Evolutionary conservation across 192 early-diverging fungal genomes (phyloP), one percentile per base, ranked within the genome.

Genomic region (Coemansia sp.): DNA sequence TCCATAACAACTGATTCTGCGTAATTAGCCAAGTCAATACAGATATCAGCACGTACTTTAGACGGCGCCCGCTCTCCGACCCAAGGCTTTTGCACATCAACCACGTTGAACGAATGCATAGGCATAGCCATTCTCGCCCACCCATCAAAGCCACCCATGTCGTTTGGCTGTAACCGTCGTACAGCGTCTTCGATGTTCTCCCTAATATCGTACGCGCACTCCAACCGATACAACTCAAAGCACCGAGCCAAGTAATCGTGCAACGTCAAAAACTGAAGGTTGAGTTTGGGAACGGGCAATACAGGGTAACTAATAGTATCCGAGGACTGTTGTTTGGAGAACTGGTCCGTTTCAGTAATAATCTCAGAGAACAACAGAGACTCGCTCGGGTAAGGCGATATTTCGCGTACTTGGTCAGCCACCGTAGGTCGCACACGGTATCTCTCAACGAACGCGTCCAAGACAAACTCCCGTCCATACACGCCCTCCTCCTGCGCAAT

Each of bases 71-170:
- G 74, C 65, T 95, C 73, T 44, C 83, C 83, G 26, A 85, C 40
- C n/a, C 50, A 46, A 3, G 78, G 75, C 26, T 59, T 61, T 59
- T 67, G 69, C 70, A 96, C 86, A 68, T 95, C 91, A 1, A 89
- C 85, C 32, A 97, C 82, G 7, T 21, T 17, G 64, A 95, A 87
- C 57, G 78, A 62, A 6, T 86, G 86, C 47, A 97, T 86, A 0
- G 89, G 88, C 38, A 89, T 69, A 0, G 93, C 98, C 91, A 97
- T 98, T 46, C 96, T 83, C 9, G 95, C 90, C 96, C 97, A 98
- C 35, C 98, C 97, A 2, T 76, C 77, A 80, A 97, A 99, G n/a
- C 87, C 84, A 0, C 91, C 95, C 0, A 66, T 63, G 40, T 88
- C 82, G 0, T 82, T 66, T 4, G 98, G 96, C n/a, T 84, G 84